A percentile compares a stretch with the other conserved stretches of the same genome.
phyloP scores from a whole-genome alignment of 139 green algal species.

The Coccomyxa sp. region DNA sequence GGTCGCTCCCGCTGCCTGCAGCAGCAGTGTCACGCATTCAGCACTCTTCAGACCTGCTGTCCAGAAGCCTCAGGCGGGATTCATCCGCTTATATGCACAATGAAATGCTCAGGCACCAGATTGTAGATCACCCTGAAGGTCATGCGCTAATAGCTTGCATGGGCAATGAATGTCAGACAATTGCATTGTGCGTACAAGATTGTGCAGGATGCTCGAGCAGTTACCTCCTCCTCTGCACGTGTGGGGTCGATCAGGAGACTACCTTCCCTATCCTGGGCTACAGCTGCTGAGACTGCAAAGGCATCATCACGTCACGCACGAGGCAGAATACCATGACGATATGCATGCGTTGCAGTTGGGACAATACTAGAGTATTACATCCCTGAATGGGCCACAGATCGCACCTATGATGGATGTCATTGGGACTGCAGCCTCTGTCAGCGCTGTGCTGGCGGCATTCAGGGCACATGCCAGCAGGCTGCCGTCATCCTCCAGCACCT shows the following conservation, averaged over 20 bases:
- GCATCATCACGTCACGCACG: neutral
- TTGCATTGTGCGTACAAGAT: too few species aligned
- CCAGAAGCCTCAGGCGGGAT: too few species aligned
- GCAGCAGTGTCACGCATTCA: too few species aligned
- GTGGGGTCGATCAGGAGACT: slow-evolving; percentile 35
- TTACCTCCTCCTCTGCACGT: slow-evolving; percentile 28
- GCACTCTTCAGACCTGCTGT: too few species aligned
- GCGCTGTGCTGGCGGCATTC: slow-evolving; percentile 61
- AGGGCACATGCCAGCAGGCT: slow-evolving; percentile 53
- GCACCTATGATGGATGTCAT: slow-evolving; percentile 53
- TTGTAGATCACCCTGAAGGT: too few species aligned
- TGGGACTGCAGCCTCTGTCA: slow-evolving; percentile 68
- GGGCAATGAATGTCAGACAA: too few species aligned
- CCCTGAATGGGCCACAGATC: neutral
- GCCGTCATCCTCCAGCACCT: slow-evolving; percentile 66
- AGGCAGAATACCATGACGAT: too few species aligned
- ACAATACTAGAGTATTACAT: too few species aligned
- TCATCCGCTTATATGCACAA: too few species aligned
- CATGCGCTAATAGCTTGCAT: too few species aligned
- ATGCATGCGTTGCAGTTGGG: too few species aligned
- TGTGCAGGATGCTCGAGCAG: neutral
- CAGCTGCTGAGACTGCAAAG: slow-evolving; percentile 25
- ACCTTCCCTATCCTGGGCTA: slow-evolving; percentile 7
- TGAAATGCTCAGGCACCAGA: too few species aligned
- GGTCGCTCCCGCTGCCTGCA: slow-evolving; percentile 26